Conservation (phyloP, 1,284 basidiomycete species). For the Fomitopsis betulina region DNA sequence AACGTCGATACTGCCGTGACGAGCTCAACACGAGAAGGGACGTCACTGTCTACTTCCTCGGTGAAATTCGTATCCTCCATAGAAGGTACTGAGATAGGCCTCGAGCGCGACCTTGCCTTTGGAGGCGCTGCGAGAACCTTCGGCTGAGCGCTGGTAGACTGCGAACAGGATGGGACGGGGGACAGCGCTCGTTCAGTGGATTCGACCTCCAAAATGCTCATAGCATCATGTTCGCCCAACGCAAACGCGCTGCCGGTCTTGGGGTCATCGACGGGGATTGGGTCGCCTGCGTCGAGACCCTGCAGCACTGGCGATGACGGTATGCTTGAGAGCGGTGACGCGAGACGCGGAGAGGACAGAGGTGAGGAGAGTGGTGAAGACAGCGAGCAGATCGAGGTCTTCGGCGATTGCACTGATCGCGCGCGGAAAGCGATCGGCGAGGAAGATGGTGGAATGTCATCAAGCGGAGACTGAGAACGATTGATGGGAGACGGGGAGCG, state of each 20-base stretch:
- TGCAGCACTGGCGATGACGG: neutral
- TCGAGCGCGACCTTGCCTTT: neutral
- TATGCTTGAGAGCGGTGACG: neutral
- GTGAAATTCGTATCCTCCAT: neutral
- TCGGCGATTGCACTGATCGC: neutral
- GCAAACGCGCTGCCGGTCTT: neutral
- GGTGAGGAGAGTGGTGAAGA: constrained; percentile 4
- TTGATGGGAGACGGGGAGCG: neutral
- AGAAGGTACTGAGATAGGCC: neutral
- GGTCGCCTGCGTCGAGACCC: neutral
- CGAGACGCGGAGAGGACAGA: neutral
- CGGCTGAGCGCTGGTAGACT: neutral
- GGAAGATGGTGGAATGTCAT: constrained; percentile 3
- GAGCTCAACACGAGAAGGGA: neutral
- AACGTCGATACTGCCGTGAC: neutral
- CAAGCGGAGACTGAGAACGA: neutral
- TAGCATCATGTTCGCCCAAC: neutral
- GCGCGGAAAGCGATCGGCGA: constrained; percentile 1
- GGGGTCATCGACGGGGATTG: neutral
- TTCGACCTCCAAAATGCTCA: neutral
- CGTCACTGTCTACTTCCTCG: neutral
- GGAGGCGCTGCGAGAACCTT: neutral
- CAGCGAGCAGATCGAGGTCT: neutral
- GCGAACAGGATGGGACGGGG: neutral
- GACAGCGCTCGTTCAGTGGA: neutral